phyloP scores from a whole-genome alignment of 2,329 filamentous ascomycete species.

The Xylariaceae sp. region DNA sequence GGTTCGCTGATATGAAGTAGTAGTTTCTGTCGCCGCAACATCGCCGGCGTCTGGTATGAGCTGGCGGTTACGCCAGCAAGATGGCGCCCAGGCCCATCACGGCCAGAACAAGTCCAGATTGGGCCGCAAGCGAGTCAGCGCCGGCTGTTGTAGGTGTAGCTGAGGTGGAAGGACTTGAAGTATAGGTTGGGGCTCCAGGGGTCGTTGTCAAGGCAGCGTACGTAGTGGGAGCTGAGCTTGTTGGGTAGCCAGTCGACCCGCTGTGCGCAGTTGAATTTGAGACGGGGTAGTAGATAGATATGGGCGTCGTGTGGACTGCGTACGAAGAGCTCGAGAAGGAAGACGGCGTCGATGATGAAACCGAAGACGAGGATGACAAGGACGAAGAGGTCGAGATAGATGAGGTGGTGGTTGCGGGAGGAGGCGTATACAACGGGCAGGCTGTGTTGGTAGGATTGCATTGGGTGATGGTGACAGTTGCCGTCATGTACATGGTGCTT shows the following conservation, averaged over 20 bases:
- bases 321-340: constrained; percentile 28
- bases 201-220: constrained; percentile 27
- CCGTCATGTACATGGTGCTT: constrained; percentile 39
- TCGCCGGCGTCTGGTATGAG: neutral
- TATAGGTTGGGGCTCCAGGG: constrained; percentile 19
- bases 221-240: constrained; percentile 29
- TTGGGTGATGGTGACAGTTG: constrained; percentile 41
- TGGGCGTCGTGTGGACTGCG: constrained; percentile 17
- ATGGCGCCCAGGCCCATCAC: constrained; percentile 38
- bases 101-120: constrained; percentile 38
- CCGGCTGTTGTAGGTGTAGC: constrained; percentile 29
- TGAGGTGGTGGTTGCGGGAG: constrained; percentile 28
- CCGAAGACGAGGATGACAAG: constrained; percentile 18
- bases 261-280: constrained; percentile 33
- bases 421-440: constrained; percentile 41
- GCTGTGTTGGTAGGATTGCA: constrained; percentile 40
- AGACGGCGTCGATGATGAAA: constrained; percentile 9
- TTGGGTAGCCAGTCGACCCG: constrained; percentile 36
- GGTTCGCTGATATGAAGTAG: neutral
- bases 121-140: constrained; percentile 34
- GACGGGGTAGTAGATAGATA: constrained; percentile 32
- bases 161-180: constrained; percentile 24
- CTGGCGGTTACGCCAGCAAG: constrained; percentile 34
- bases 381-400: constrained; percentile 21
- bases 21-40: neutral